Base-by-base conservation (phyloP, 768 basidiomycete species). In the Hirschioporus abietinus region DNA sequence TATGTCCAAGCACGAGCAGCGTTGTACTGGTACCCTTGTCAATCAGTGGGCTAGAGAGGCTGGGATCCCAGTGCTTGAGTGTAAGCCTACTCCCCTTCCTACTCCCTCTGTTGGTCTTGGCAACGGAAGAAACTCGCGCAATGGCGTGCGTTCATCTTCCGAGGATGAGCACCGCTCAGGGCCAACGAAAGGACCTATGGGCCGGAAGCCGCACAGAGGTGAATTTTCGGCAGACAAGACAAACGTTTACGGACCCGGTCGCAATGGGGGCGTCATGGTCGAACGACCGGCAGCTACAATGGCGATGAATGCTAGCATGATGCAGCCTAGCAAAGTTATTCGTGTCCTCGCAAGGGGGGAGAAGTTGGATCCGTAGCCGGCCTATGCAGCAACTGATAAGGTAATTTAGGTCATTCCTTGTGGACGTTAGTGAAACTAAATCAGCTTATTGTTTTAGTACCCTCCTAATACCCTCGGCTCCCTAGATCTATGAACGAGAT, bases 321-420 rank as follows among this genome's bases (percentile, higher is more conserved):
- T 88, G 24, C 88, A 91, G 69, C 88, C 90, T 7, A 88, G 84
- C 74, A 88, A 86, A 68, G 88, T 90, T 69, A 87, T 93, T 35
- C 82, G 91, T 26, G 88, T 94, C 30, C 84, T 94, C 67, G 90
- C 92, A 1, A 86, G 92, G 15, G 92, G 92, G 35, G 92, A 94
- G 82, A 92, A 93, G 76, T 76, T 94, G 64, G 91, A 94, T 58
- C 84, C 84, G 42, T 52, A 52, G 42, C 42, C 6, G 42, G 20
- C 42, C 15, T 52, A 52, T 52, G 20, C 42, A 52, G 12, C 20
- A 15, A 52, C 42, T 52, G 20, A 20, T 52, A 52, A 52, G 42
- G 42, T 52, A 15, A 52, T 3, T 52, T 20, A 52, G 20, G 12
- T 52, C 42, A 30, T 30, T 30, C 12, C 42, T 12, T 15, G 42